phyloP scores from a whole-genome alignment of 352 stramenopile species.

The Phytophthora rubi region DNA sequence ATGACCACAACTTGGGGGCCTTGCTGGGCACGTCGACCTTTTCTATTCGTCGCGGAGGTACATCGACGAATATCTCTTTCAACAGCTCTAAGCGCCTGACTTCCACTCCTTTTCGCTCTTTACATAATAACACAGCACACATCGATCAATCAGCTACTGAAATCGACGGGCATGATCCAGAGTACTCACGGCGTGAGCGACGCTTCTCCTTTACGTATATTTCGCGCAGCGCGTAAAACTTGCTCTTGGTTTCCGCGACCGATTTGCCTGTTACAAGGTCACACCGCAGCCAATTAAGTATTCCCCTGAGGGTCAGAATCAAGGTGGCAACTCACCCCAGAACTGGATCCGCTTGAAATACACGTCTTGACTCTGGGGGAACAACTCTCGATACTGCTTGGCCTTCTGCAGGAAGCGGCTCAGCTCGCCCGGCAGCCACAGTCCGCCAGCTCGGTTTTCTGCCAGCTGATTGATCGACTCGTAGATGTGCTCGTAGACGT shows the following conservation, averaged over 20 bases:
- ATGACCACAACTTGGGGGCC: slow-evolving; percentile 59
- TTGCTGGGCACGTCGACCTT: slow-evolving; percentile 38
- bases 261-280: slow-evolving; percentile 51
- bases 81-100: slow-evolving; percentile 47
- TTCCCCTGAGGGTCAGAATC: not conserved
- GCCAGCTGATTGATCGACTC: slow-evolving; percentile 62
- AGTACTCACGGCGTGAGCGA: slow-evolving; percentile 28
- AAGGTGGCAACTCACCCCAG: slow-evolving; percentile 43
- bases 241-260: slow-evolving; percentile 61
- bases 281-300: not conserved
- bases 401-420: slow-evolving; percentile 65
- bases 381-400: slow-evolving; percentile 56
- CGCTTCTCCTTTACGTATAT: slow-evolving; percentile 63
- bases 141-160: slow-evolving; percentile 1
- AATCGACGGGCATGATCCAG: not conserved
- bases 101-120: slow-evolving; percentile 34
- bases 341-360: slow-evolving; percentile 79
- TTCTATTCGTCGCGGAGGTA: slow-evolving; percentile 39
- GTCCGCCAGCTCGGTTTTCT: slow-evolving; percentile 65
- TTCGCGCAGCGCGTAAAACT: slow-evolving; percentile 79
- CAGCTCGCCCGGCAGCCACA: slow-evolving; percentile 78
- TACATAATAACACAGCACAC: slow-evolving; percentile 3
- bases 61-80: slow-evolving; percentile 54
- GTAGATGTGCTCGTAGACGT: slow-evolving; percentile 74
- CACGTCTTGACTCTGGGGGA: slow-evolving; percentile 44